These are phyloP conservation scores for Phaeotremella fagi DNA, from an alignment of 768 basidiomycete genomes.

Conservation along the genomic window DNA sequence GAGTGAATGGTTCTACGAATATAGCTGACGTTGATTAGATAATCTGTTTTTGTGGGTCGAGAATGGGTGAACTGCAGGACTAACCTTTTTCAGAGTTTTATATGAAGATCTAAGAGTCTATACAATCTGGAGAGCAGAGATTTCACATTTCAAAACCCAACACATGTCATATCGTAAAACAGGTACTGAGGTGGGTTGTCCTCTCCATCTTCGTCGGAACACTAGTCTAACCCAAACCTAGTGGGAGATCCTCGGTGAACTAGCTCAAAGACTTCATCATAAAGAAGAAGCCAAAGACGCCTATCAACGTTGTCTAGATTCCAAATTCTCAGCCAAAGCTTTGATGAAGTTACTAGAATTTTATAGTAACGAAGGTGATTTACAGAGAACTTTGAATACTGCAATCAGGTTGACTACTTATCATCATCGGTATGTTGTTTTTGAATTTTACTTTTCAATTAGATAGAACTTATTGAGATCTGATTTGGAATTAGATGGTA, in stretches of 20 bases:
- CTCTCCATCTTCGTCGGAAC: neutral
- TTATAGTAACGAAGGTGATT: slow-evolving; percentile 95
- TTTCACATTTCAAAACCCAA: slow-evolving; percentile 97
- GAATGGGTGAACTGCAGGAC: neutral
- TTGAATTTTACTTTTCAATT: slow-evolving; percentile 72
- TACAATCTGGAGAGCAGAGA: slow-evolving; percentile 98
- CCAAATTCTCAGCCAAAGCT: slow-evolving; percentile 81
- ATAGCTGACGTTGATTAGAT: slow-evolving; percentile 47
- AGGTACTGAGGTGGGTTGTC: slow-evolving; percentile 60
- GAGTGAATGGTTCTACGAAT: neutral
- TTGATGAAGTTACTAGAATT: slow-evolving; percentile 91
- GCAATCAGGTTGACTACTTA: slow-evolving; percentile 91
- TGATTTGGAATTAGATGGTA: slow-evolving; percentile 21
- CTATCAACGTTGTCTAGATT: slow-evolving; percentile 87
- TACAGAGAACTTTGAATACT: slow-evolving; percentile 81
- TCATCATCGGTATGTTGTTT: slow-evolving; percentile 55
- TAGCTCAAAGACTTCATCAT: slow-evolving; percentile 88
- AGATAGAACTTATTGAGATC: slow-evolving; percentile 58
- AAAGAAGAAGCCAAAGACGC: slow-evolving; percentile 99
- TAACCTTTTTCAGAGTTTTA: slow-evolving; percentile 69
- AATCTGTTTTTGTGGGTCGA: slow-evolving; percentile 59
- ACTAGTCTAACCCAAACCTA: neutral
- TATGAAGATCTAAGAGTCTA: slow-evolving; percentile 86
- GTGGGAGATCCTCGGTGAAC: slow-evolving; percentile 96
- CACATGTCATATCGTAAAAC: slow-evolving; percentile 98